Conservation (phyloP, 78 protist genomes). For the Dictyostelium intermedium region DNA sequence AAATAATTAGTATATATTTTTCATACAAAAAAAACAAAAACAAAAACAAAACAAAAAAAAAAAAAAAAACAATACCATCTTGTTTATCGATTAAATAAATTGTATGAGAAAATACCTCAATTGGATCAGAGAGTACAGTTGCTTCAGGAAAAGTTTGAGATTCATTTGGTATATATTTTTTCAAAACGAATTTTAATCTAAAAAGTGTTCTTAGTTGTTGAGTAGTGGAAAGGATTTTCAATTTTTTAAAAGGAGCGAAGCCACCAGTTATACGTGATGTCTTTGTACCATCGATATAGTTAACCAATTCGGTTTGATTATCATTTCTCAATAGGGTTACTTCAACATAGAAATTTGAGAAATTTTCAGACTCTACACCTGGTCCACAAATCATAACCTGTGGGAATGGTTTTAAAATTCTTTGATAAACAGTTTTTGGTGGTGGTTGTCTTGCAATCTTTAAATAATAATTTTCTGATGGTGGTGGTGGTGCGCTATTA, state of each 20-base stretch:
- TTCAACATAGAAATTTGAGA: constrained; percentile 81
- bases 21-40: not conserved
- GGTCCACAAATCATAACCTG: constrained; percentile 83
- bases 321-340: constrained; percentile 80
- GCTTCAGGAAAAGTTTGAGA: constrained; percentile 73
- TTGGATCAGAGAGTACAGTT: constrained; percentile 79
- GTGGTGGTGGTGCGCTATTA: not conserved
- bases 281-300: constrained; percentile 76
- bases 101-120: constrained; percentile 87
- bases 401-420: constrained; percentile 88
- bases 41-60: no score
- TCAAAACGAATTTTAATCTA: constrained; percentile 72
- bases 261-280: constrained; percentile 71
- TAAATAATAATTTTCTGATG: constrained; percentile 22
- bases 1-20: not conserved
- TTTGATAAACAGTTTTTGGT: constrained; percentile 80
- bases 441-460: constrained; percentile 88
- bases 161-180: constrained; percentile 78
- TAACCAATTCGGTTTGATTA: constrained; percentile 49
- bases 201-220: constrained; percentile 85
- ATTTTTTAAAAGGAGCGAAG: constrained; percentile 82
- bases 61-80: constrained; percentile 32
- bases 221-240: constrained; percentile 80
- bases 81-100: constrained; percentile 78
- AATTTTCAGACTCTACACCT: constrained; percentile 18